A percentile compares a stretch with the other conserved stretches of the same genome.
These are phyloP conservation scores for Russula sp. DNA, from an alignment of 768 basidiomycete genomes.

Conservation along the genomic window DNA sequence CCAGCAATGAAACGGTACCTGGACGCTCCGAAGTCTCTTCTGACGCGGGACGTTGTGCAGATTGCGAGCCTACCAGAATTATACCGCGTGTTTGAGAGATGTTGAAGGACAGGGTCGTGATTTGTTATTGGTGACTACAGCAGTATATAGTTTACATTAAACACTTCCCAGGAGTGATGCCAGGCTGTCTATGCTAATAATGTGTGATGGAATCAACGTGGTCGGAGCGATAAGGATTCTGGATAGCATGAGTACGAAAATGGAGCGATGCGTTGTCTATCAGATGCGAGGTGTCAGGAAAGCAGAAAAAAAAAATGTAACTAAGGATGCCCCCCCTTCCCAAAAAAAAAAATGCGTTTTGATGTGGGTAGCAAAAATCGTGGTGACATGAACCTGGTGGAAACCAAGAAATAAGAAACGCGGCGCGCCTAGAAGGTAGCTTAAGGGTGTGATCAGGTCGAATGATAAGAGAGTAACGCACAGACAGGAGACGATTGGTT, in stretches of 20 bases:
- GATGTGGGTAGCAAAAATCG: not conserved
- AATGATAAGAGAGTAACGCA: not conserved
- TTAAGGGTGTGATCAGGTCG: not conserved
- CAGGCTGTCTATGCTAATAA: not conserved
- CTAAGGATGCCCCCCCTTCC: not conserved
- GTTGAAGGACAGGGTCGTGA: slow-evolving; percentile 36
- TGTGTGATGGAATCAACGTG: slow-evolving; percentile 1
- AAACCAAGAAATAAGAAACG: not conserved
- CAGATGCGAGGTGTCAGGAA: not conserved
- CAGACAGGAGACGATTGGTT: not conserved
- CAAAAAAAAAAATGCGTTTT: not conserved
- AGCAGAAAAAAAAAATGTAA: not conserved
- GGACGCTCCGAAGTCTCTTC: slow-evolving; percentile 51
- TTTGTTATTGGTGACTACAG: not conserved
- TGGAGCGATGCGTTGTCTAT: not conserved
- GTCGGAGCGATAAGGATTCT: slow-evolving; percentile 8
- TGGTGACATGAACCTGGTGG: not conserved
- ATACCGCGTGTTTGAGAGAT: slow-evolving; percentile 93
- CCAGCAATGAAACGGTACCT: slow-evolving; percentile 80
- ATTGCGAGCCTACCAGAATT: slow-evolving; percentile 87
- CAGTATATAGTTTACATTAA: slow-evolving; percentile 17
- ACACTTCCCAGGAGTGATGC: slow-evolving; percentile 1
- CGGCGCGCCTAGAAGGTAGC: not conserved
- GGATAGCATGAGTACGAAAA: slow-evolving; percentile 7
- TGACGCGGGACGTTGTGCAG: slow-evolving; percentile 74